These are phyloP conservation scores for Ramularia endophylla DNA, from an alignment of 2,329 filamentous ascomycete species.

Conservation along the genomic window DNA sequence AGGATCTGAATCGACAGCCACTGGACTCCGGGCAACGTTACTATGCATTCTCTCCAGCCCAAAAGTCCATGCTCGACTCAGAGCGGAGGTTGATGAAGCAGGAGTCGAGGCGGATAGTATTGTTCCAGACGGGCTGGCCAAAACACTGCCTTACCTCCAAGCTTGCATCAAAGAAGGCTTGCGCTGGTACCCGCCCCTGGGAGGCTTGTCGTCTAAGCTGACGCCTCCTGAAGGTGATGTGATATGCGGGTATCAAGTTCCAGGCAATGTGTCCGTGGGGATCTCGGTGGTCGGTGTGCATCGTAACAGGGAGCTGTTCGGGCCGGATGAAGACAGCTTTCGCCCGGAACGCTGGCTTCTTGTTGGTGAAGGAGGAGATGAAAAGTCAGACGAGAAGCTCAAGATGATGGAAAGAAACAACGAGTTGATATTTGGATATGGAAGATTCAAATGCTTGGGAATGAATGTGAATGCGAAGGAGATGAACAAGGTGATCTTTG, in stretches of 20 bases:
- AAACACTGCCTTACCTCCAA: conserved; percentile 32
- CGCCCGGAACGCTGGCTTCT: neutral
- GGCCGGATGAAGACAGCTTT: conserved; percentile 5
- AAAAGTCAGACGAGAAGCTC: conserved; percentile 8
- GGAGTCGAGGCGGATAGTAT: neutral
- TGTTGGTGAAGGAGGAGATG: neutral
- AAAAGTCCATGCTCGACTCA: conserved; percentile 38
- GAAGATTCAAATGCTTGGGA: conserved; percentile 19
- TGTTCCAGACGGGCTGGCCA: conserved; percentile 19
- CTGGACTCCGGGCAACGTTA: conserved; percentile 32
- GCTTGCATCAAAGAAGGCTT: conserved; percentile 38
- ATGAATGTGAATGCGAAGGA: conserved; percentile 14
- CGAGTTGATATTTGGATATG: conserved; percentile 28
- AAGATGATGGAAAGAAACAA: conserved; percentile 1
- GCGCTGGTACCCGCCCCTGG: conserved; percentile 34
- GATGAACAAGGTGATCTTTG: conserved; percentile 17
- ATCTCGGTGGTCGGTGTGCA: conserved; percentile 20
- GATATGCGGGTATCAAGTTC: conserved; percentile 28
- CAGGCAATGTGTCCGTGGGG: conserved; percentile 21
- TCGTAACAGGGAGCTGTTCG: conserved; percentile 19
- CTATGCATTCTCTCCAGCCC: conserved; percentile 14
- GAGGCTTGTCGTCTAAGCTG: conserved; percentile 30
- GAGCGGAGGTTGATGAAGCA: conserved; percentile 38
- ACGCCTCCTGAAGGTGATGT: conserved; percentile 30
- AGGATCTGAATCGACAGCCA: conserved; percentile 47